Conservation (phyloP, 371 early-diverging fungal genomes). For the Mortierella sp. region DNA sequence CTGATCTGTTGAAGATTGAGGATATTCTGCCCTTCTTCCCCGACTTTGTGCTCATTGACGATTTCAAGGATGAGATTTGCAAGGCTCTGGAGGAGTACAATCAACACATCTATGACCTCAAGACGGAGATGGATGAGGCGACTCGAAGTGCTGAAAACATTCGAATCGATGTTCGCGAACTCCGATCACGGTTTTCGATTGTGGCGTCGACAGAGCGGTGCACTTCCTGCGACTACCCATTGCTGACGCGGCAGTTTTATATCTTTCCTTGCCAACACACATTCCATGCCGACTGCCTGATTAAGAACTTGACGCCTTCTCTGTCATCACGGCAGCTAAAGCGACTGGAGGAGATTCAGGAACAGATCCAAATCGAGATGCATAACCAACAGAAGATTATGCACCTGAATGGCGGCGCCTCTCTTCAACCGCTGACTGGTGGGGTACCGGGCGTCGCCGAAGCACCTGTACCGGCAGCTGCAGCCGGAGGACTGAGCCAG, state of each 20-base stretch:
- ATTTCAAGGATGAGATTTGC: slow-evolving; percentile 92
- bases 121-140: slow-evolving; percentile 91
- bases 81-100: slow-evolving; percentile 88
- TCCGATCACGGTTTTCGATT: slow-evolving; percentile 81
- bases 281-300: slow-evolving; percentile 92
- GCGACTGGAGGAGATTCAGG: slow-evolving; percentile 62
- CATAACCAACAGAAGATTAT: slow-evolving; percentile 50
- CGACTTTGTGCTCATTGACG: slow-evolving; percentile 93
- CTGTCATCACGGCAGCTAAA: slow-evolving; percentile 53
- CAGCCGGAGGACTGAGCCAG: slow-evolving; percentile 19
- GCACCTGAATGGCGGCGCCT: slow-evolving; percentile 23
- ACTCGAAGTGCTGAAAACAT: slow-evolving; percentile 87
- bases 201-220: slow-evolving; percentile 86
- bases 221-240: slow-evolving; percentile 76
- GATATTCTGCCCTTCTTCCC: slow-evolving; percentile 96
- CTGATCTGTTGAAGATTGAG: slow-evolving; percentile 90
- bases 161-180: slow-evolving; percentile 79
- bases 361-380: slow-evolving; percentile 63
- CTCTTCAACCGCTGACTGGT: slow-evolving; percentile 17
- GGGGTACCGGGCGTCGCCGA: slow-evolving; percentile 10
- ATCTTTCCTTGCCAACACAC: slow-evolving; percentile 96
- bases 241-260: slow-evolving; percentile 89
- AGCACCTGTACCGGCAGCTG: neutral
- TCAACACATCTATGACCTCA: slow-evolving; percentile 80
- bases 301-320: slow-evolving; percentile 64